Evolutionary conservation across 179 eudicot species (phyloP).

Genomic region (Heliamphora pulchella): DNA sequence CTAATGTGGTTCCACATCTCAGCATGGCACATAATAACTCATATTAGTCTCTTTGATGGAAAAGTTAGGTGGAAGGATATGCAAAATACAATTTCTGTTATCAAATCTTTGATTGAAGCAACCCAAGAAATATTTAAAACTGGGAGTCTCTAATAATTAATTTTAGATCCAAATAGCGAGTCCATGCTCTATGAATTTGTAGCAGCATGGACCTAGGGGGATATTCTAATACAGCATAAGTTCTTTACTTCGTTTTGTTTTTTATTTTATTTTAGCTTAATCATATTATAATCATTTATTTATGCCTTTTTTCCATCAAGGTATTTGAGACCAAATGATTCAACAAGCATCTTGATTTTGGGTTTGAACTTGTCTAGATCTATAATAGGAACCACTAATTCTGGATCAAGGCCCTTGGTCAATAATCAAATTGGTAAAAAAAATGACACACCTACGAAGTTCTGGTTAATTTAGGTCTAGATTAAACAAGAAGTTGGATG

Average conservation of each 20-base stretch:
- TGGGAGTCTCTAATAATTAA: not conserved
- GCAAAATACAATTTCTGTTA: conserved; percentile 7
- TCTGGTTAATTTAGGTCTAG: not conserved
- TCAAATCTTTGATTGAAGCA: not conserved
- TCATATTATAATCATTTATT: not conserved
- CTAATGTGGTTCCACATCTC: too few species aligned
- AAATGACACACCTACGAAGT: not conserved
- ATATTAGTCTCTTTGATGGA: conserved; percentile 5
- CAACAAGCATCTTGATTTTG: not conserved
- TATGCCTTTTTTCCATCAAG: not conserved
- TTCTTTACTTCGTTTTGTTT: too few species aligned
- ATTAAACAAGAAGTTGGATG: not conserved
- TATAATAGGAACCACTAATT: not conserved
- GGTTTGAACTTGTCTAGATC: too few species aligned
- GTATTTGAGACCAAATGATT: conserved; percentile 1
- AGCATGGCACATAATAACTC: too few species aligned
- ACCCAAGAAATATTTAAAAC: conserved; percentile 3
- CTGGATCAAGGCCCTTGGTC: conserved; percentile 14
- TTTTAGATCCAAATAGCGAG: not conserved
- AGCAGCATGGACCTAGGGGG: too few species aligned
- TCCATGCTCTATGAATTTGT: not conserved
- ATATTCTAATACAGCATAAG: too few species aligned
- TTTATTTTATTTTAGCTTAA: not conserved
- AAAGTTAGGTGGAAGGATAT: conserved; percentile 13
- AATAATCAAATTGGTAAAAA: conserved; percentile 7